Evolutionary conservation across 176 grass and related monocot genomes (phyloP).

Genomic region (Lolium perenne): DNA sequence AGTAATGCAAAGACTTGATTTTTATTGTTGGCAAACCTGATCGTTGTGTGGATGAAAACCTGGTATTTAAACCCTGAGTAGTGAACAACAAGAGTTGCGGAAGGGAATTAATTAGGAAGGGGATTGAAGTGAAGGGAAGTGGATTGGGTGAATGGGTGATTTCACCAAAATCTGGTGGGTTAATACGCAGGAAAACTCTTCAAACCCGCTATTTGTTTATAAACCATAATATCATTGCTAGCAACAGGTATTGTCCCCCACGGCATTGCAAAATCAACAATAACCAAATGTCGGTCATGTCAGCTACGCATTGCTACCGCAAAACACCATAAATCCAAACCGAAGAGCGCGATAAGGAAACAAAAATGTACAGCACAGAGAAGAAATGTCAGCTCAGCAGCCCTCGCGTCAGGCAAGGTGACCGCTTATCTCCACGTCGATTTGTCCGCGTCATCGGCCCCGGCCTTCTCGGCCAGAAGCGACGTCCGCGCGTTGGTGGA

Average conservation of each 20-base stretch:
- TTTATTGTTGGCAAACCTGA: no score
- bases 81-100: no score
- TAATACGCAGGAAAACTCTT: not conserved
- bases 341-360: not conserved
- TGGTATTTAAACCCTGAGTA: no score
- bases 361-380: constrained; percentile 61
- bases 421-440: constrained; percentile 62
- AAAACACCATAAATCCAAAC: constrained; percentile 36
- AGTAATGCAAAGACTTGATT: no score
- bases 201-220: no score
- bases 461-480: constrained; percentile 67
- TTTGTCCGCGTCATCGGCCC: constrained; percentile 53
- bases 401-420: not conserved
- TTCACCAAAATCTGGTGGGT: no score
- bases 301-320: constrained; percentile 37
- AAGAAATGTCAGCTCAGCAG: constrained; percentile 43
- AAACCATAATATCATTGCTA: no score
- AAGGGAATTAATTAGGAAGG: not conserved
- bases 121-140: not conserved
- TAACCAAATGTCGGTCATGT: not conserved
- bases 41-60: no score
- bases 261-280: not conserved
- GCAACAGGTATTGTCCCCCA: not conserved
- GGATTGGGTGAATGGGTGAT: not conserved
- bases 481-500: constrained; percentile 47